Evolutionary conservation across 169 alveolate species (phyloP).

Genomic region (Plasmodium malariae): DNA sequence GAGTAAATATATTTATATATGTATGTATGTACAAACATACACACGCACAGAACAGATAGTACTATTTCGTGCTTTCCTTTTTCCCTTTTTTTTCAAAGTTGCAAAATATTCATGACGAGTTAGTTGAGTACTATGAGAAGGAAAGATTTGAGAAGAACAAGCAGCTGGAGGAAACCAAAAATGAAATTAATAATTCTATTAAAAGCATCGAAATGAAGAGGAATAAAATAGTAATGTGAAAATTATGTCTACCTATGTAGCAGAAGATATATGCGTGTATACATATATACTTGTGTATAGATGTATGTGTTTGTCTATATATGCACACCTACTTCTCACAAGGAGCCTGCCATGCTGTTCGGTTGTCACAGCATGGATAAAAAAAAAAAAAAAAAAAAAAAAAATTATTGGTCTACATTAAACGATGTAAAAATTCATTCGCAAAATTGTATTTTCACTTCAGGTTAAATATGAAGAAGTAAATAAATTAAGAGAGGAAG

Average conservation of each 20-base stretch:
- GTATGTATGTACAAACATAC: no score
- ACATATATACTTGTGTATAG: no score
- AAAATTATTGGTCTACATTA: not conserved
- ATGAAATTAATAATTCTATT: conserved; percentile 10
- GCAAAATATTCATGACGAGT: conserved; percentile 55
- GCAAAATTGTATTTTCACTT: not conserved
- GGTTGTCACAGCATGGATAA: not conserved
- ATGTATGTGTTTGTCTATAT: no score
- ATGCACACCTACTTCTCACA: no score
- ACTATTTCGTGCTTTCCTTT: not conserved
- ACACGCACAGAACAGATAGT: no score
- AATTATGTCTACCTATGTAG: no score
- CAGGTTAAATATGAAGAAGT: conserved; percentile 38
- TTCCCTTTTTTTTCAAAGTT: conserved; percentile 15
- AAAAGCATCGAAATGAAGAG: conserved; percentile 13
- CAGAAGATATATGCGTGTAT: not conserved
- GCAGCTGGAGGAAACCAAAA: conserved; percentile 33
- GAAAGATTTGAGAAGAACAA: conserved; percentile 20
- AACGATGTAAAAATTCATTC: not conserved
- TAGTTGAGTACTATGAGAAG: conserved; percentile 51
- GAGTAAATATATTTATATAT: no score
- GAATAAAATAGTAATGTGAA: conserved; percentile 38
- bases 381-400: not conserved
- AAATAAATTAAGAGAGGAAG: conserved; percentile 33
- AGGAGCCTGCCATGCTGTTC: no score